Conservation (phyloP, 345 rosid genomes). For the Arabidopsis thaliana region TAIR10.1 NC_003076.8:22344501-22345000, state of each 20-base stretch:
- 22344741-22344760: conserved; percentile 63
- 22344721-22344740: conserved; percentile 92
- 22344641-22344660: conserved; percentile 24
- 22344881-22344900: conserved; percentile 2
- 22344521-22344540: conserved; percentile 62
- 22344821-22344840: background rate
- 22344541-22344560: conserved; percentile 84
- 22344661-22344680: conserved; percentile 56
- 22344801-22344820: background rate
- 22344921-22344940: conserved; percentile 20
- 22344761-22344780: conserved; percentile 3
- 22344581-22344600: conserved; percentile 83
- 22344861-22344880: background rate
- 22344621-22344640: conserved; percentile 17
- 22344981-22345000: conserved; percentile 99
- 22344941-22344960: conserved; percentile 39
- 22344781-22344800: background rate
- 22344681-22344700: conserved; percentile 92
- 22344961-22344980: conserved; percentile 46
- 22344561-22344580: conserved; percentile 85
- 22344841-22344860: conserved; percentile 15
- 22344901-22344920: background rate
- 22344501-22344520: conserved; percentile 79
- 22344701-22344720: conserved; percentile 96
- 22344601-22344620: conserved; percentile 31